Evolutionary conservation across 257 asterid genomes (phyloP), one percentile per base, ranked within the genome.

Genomic region (Solanum tarijense): DNA sequence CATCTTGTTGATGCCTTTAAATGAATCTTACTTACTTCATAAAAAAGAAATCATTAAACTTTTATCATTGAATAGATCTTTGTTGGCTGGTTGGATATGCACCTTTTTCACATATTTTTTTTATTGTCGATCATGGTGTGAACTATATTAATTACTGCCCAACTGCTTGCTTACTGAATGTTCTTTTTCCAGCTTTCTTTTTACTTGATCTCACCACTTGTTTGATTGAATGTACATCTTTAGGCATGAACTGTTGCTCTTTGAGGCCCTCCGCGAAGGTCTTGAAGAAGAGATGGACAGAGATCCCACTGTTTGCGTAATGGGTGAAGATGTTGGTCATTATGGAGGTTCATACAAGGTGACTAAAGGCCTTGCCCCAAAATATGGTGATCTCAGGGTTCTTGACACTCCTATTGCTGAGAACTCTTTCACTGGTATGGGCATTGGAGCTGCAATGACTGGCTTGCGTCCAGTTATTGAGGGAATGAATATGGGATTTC

Each of bases 401-500:
- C 98, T 96, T 1, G 98, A 94, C 91, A 96, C 98, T n/a, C 98
- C 98, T 87, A 96, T 94, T 72, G 95, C 98, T 2, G 98, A 96
- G 89, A 94, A 96, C 91, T 94, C 98, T 73, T 96, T 94, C 94
- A 96, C 98, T 12, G 96, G 98, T 78, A 94, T 96, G 98, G 98
- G 94, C 60, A 90, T 94, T 1, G 98, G 98, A 66, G 98, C 98
- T 39, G 98, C 96, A 86, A 94, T 96, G 97, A 94, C 98, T 1
- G 98, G 98, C 43, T 91, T 94, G 21, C 92, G 98, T 34, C 97
- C 98, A 14, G 83, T 96, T 46, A 91, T 96, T 8, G 98, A 96
- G 91, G 98, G 98, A 58, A 96, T 96, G 98, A 96, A 96, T 94
- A 96, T 96, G 98, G 98, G 98, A 82, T 96, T 94, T 88, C 97